These are phyloP conservation scores for Tetradesmus obliquus DNA, from an alignment of 139 green algal genomes.

Conservation along the genomic window DNA sequence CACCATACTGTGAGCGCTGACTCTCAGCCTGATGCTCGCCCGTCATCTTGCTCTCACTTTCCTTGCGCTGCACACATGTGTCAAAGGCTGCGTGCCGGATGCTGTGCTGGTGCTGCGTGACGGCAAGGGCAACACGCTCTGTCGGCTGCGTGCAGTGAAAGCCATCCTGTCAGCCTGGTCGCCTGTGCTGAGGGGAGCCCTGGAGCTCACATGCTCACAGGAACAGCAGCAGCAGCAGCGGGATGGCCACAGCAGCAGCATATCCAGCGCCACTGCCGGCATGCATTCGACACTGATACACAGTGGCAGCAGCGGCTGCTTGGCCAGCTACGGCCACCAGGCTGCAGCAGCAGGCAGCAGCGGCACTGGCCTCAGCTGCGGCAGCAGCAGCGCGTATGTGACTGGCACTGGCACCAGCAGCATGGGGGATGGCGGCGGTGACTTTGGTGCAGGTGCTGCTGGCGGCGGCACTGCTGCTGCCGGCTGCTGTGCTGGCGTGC, in stretches of 20 bases:
- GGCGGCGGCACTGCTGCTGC: not conserved
- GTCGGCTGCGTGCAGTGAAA: not conserved
- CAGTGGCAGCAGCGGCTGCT: not conserved
- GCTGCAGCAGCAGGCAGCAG: slow-evolving; percentile 25
- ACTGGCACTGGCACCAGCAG: not conserved
- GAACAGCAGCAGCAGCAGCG: slow-evolving; percentile 1
- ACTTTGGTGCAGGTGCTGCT: not conserved
- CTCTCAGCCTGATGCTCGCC: too few relatives aligned
- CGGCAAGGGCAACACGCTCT: slow-evolving; percentile 5
- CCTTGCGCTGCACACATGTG: not conserved
- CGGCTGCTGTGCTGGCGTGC: not conserved
- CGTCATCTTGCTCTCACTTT: not conserved
- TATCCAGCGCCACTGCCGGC: not conserved
- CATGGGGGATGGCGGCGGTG: not conserved
- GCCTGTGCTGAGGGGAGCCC: slow-evolving; percentile 18
- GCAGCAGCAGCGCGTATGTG: not conserved
- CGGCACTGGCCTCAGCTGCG: slow-evolving; percentile 4
- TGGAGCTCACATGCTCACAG: slow-evolving; percentile 1
- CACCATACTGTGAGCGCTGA: too few relatives aligned
- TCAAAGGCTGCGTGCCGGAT: slow-evolving; percentile 14
- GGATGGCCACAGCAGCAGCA: not conserved
- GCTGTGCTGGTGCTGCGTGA: slow-evolving; percentile 28
- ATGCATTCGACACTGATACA: not conserved
- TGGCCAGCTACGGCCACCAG: too few relatives aligned
- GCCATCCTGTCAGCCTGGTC: slow-evolving; percentile 27